Base-by-base conservation (phyloP, 108 stramenopile species). In the Ochromonas danica region DNA sequence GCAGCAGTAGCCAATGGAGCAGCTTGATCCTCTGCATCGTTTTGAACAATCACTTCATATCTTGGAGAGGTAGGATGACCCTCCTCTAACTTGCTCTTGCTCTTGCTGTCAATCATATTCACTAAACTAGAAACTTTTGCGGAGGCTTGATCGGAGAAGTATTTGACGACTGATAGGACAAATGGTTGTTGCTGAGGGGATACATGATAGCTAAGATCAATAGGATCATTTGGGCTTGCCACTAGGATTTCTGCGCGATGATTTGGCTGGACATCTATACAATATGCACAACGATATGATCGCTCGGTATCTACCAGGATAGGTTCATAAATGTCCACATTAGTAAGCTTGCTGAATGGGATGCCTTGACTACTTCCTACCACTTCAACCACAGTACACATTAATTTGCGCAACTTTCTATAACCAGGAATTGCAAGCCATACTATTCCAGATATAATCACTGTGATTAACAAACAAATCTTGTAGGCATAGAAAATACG, bases 111-210 rank as follows among this genome's bases (percentile, higher is more conserved):
- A 57, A 10, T 22, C 17, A 57, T 22, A 57, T 57, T 57, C 17
- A 57, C 51, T 57, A 57, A 57, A 17, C 22, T 10, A 57, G 17
- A 10, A 57, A 17, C 22, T 57, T 57, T 22, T 22, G 22, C 17
- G 33, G 31, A 6, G 27, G 6, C 3, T 67, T 67, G 14, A 36
- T 67, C 63, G 25, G 33, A 28, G 31, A 14, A 67, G 35, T 67
- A 67, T 25, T 67, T 67, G 14, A 67, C 63, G 6, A 67, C 25
- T 6, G 63, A 67, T 25, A 67, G 25, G 14, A 67, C 63, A 33
- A 6, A 6, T 25, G 17, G 33, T 35, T 36, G 63, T 35, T 67
- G 30, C 3, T 35, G 3, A 28, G 25, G 30, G 3, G 63, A 25
- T 6, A 67, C 31, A 67, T 67, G 25, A 28, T 67, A 6, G 10